Evolutionary conservation across 2,329 filamentous ascomycete genomes (phyloP).

Genomic region (Penicillium nordicum): DNA sequence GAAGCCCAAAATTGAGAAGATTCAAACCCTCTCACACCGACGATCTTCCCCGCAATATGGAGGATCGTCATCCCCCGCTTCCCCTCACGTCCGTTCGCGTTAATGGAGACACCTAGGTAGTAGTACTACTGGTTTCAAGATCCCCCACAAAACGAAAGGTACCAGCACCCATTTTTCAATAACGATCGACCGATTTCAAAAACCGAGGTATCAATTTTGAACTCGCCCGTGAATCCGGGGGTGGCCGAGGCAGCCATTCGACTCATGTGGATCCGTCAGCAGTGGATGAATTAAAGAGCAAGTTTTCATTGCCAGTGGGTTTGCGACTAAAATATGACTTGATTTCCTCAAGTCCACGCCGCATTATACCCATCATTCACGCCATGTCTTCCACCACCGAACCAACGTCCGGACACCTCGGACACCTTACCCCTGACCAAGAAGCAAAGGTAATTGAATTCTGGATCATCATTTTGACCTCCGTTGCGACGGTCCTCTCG

Average conservation of each 20-base stretch:
- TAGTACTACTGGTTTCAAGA: not conserved
- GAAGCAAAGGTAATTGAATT: slow-evolving; percentile 81
- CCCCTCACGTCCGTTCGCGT: not conserved
- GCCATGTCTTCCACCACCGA: slow-evolving; percentile 28
- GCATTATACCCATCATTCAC: not conserved
- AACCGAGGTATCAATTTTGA: slow-evolving; percentile 5
- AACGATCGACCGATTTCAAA: not conserved
- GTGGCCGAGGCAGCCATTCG: not conserved
- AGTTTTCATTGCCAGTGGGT: not conserved
- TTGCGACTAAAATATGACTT: not conserved
- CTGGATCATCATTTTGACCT: slow-evolving; percentile 57
- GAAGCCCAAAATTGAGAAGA: not conserved
- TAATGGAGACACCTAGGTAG: no score
- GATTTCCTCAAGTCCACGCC: not conserved
- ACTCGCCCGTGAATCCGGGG: not conserved
- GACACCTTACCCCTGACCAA: slow-evolving; percentile 77
- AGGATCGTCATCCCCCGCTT: slow-evolving; percentile 1
- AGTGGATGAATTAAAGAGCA: not conserved
- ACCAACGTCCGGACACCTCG: slow-evolving; percentile 50
- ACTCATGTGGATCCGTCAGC: slow-evolving; percentile 1
- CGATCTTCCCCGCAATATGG: slow-evolving; percentile 5
- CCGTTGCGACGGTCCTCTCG: slow-evolving; percentile 19
- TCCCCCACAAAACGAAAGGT: not conserved
- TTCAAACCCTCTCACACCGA: not conserved
- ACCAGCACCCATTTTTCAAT: not conserved